These are phyloP conservation scores for Nelumbo lutea DNA, from an alignment of 164 flowering plant species.

Conservation along the genomic window DNA sequence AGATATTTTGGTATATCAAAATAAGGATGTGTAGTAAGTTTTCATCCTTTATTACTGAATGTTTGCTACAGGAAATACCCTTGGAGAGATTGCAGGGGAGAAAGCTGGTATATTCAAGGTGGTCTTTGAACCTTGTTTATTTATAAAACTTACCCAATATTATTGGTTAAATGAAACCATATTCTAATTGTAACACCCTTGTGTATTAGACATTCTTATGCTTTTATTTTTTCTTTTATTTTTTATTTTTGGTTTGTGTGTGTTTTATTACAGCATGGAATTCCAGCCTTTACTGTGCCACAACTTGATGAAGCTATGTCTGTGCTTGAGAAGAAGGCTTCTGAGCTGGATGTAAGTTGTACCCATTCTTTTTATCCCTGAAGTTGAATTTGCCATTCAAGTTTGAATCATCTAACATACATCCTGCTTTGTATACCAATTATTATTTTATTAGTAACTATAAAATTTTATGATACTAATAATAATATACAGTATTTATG, in stretches of 20 bases:
- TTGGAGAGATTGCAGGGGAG: slow-evolving; percentile 91
- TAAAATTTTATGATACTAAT: no score
- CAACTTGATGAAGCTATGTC: slow-evolving; percentile 97
- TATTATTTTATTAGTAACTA: no score
- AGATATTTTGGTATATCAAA: neutral
- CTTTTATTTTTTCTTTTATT: slow-evolving; percentile 2
- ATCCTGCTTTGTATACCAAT: no score
- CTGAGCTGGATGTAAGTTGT: slow-evolving; percentile 61
- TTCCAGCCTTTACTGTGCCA: slow-evolving; percentile 91
- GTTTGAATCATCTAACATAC: no score
- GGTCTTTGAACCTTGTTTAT: slow-evolving; percentile 1
- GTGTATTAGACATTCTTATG: neutral
- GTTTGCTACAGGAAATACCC: slow-evolving; percentile 66
- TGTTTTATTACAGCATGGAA: slow-evolving; percentile 43
- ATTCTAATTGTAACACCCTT: neutral
- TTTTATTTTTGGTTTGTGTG: neutral
- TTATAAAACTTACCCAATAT: no score
- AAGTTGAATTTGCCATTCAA: neutral
- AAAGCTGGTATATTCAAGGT: slow-evolving; percentile 99
- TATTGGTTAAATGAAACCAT: neutral
- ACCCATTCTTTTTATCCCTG: neutral
- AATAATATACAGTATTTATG: no score
- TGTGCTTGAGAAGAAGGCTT: slow-evolving; percentile 73
- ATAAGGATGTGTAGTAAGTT: neutral
- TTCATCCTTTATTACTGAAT: slow-evolving; percentile 2